A percentile compares a stretch with the other conserved stretches of the same genome.
phyloP scores from a whole-genome alignment of 768 basidiomycete genomes.

The Chalciporus piperatus region DNA sequence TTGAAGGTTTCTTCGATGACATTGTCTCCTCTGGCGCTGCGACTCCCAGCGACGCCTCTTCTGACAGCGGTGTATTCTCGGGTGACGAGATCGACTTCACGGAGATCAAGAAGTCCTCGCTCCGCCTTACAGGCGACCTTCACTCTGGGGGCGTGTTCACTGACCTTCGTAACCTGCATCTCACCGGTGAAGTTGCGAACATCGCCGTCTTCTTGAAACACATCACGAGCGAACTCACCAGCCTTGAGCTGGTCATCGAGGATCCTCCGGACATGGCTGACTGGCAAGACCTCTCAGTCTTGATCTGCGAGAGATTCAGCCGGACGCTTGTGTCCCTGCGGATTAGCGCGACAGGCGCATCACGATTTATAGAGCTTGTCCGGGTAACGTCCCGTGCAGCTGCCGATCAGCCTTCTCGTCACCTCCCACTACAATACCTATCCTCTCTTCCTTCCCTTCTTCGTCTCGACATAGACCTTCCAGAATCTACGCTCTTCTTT shows the following conservation, averaged over 20 bases:
- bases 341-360: slow-evolving; percentile 63
- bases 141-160: slow-evolving; percentile 55
- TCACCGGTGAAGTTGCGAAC: slow-evolving; percentile 69
- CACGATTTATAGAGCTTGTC: slow-evolving; percentile 79
- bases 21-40: slow-evolving; percentile 64
- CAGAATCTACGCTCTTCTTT: slow-evolving; percentile 68
- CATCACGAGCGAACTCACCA: slow-evolving; percentile 59
- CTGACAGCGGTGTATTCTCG: slow-evolving; percentile 77
- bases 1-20: slow-evolving; percentile 81
- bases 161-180: slow-evolving; percentile 55
- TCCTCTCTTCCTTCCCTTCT: slow-evolving; percentile 50
- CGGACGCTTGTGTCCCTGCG: slow-evolving; percentile 57
- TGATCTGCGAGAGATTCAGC: slow-evolving; percentile 63
- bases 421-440: slow-evolving; percentile 61
- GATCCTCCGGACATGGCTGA: slow-evolving; percentile 73
- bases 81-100: slow-evolving; percentile 76
- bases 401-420: slow-evolving; percentile 52
- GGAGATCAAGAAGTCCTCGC: slow-evolving; percentile 66
- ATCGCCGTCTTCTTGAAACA: slow-evolving; percentile 72
- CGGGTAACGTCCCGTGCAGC: slow-evolving; percentile 66
- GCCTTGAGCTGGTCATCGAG: slow-evolving; percentile 73
- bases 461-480: slow-evolving; percentile 75
- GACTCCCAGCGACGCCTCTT: slow-evolving; percentile 68
- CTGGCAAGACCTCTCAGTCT: slow-evolving; percentile 67
- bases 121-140: slow-evolving; percentile 61